A percentile compares a stretch with the other conserved stretches of the same genome.
These are phyloP conservation scores for Rosa persica DNA, from an alignment of 306 rosid species.

Conservation along the genomic window DNA sequence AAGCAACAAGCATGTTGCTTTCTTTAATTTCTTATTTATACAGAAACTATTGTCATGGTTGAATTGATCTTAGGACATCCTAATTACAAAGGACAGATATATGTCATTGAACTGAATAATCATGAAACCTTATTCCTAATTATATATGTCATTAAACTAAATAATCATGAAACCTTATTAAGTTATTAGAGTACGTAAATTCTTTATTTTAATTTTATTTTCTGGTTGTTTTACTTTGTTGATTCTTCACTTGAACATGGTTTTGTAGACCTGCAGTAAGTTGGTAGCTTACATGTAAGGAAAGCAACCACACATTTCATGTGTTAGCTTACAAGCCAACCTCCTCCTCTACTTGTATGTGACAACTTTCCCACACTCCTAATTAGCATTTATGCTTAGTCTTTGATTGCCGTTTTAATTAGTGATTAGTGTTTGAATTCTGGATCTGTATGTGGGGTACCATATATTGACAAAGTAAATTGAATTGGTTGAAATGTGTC, in stretches of 20 bases:
- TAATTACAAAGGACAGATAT: not conserved
- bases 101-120: not conserved
- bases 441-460: conserved; percentile 28
- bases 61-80: not conserved
- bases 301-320: not conserved
- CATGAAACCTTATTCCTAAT: too few relatives aligned
- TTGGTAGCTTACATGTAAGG: not conserved
- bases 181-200: too few relatives aligned
- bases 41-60: not conserved
- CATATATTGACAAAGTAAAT: conserved; percentile 16
- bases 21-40: not conserved
- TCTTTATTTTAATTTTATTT: not conserved
- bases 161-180: not conserved
- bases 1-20: not conserved
- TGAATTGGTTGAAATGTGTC: conserved; percentile 27
- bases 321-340: not conserved
- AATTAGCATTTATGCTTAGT: not conserved
- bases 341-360: conserved; percentile 10
- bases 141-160: too few relatives aligned
- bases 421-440: conserved; percentile 16
- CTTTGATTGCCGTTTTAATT: conserved; percentile 19
- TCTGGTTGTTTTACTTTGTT: not conserved
- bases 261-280: not conserved
- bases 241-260: not conserved
- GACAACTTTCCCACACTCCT: conserved; percentile 9